A percentile compares a stretch with the other conserved stretches of the same genome.
Conservation (phyloP, 2,329 filamentous ascomycete genomes). For the Calonectria fujianensis region DNA sequence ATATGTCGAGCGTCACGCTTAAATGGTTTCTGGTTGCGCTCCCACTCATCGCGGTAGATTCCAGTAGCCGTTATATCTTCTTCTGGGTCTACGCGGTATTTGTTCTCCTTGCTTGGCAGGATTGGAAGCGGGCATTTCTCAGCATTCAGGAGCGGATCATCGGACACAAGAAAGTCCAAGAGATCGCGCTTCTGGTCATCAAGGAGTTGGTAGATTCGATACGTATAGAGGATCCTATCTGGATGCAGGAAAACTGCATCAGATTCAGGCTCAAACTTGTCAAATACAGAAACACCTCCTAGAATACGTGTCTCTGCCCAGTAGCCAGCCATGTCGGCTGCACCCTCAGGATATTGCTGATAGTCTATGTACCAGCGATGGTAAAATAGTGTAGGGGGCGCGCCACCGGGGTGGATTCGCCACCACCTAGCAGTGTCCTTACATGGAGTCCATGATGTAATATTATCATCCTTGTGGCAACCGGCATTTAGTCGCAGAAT, state of each 20-base stretch:
- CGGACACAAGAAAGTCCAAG: background rate
- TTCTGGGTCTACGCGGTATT: background rate
- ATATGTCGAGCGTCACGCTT: background rate
- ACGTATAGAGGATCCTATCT: background rate
- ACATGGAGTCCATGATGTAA: background rate
- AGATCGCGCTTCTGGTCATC: background rate
- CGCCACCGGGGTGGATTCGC: background rate
- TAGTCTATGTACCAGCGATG: background rate
- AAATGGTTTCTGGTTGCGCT: background rate
- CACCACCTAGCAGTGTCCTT: background rate
- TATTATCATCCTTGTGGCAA: background rate
- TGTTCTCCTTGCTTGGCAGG: background rate
- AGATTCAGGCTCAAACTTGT: background rate
- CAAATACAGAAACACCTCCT: background rate
- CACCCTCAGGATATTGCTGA: background rate
- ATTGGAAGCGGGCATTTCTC: background rate
- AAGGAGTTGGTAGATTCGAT: conserved; percentile 9
- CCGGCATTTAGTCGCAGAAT: background rate
- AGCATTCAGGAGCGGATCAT: background rate
- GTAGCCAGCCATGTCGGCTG: background rate
- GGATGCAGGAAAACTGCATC: conserved; percentile 6
- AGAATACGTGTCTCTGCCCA: conserved; percentile 8
- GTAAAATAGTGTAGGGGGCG: background rate
- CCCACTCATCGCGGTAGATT: conserved; percentile 9
- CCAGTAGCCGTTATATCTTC: background rate